Evolutionary conservation across 23 red algal genomes (phyloP), one percentile per base, ranked within the genome.

Genomic region (Gracilaria gracilis): DNA sequence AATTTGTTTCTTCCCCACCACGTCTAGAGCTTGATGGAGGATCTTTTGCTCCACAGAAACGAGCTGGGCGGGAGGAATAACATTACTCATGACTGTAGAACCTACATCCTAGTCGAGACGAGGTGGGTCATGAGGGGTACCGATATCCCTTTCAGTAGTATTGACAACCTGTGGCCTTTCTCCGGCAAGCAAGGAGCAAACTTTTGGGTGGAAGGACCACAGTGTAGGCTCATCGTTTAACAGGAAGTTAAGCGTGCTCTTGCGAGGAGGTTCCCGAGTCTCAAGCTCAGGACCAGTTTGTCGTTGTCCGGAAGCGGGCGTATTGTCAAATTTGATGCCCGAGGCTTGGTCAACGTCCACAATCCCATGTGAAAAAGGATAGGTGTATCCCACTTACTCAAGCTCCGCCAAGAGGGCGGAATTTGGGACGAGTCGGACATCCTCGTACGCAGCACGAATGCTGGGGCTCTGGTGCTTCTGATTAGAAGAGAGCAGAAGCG

Each of bases 361-460:
- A 3, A 73, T 23, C 23, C 23, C 21, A 23, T 73, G 28, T 44
- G 67, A 73, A 9, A 73, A 20, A 4, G 67, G 67, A 2, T 2
- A 73, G 9, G 3, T 23, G 20, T 40, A 40, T 9, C 67, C 34
- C 67, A 73, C 44, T 44, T 44, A 47, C 23, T 78, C 71, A 11
- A 89, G 53, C 38, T 89, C 70, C 17, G 40, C 24, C 16, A 76
- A 0, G 6, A 89, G 50, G 9, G 46, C 21, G 57, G 50, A 89
- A 20, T 46, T 53, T 35, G 85, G 85, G 11, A 71, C 85, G 27
- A 32, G 14, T 8, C 70, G 70, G 40, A 89, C 71, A 65, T 89
- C 58, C 46, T 80, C 85, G 29, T 80, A 89, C 15, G 85, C 69
- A 14, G 72, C 70, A 14, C 71, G 74, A 24, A 89, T 89, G 0